Evolutionary conservation across 306 rosid genomes (phyloP).

Genomic region (Malus sieversii): DNA sequence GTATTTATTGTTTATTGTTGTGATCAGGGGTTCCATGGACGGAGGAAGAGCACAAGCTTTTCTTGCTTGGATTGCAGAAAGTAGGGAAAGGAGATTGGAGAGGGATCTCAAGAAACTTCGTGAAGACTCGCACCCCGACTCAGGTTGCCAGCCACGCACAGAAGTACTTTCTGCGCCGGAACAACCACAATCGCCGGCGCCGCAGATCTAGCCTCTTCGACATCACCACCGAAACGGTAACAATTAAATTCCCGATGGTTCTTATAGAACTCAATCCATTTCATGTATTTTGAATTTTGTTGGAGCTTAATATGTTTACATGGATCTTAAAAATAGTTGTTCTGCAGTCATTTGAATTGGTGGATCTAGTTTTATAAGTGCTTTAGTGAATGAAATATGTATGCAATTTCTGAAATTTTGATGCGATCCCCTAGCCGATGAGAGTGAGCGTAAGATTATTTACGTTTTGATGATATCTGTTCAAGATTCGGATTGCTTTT

Average conservation of each 20-base stretch:
- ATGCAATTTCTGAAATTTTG: background rate
- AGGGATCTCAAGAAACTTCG: slow-evolving; percentile 90
- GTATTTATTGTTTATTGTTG: background rate
- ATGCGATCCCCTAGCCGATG: background rate
- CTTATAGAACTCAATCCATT: background rate
- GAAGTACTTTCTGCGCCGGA: slow-evolving; percentile 89
- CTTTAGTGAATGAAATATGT: background rate
- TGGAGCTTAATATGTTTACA: background rate
- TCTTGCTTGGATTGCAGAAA: slow-evolving; percentile 80
- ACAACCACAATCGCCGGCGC: slow-evolving; percentile 93
- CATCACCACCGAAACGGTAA: slow-evolving; percentile 90
- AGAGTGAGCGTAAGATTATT: background rate
- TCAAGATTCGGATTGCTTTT: background rate
- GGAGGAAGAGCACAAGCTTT: slow-evolving; percentile 95
- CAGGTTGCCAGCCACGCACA: slow-evolving; percentile 99
- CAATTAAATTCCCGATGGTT: background rate
- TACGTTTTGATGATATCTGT: background rate
- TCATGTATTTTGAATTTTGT: background rate
- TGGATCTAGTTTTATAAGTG: background rate
- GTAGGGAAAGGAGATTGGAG: slow-evolving; percentile 99
- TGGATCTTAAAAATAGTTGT: background rate
- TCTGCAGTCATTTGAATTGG: background rate
- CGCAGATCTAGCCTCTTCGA: slow-evolving; percentile 98
- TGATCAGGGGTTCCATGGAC: slow-evolving; percentile 96
- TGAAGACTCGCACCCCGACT: slow-evolving; percentile 95